Percentiles rank a stretch among this genome's conserved stretches.
phyloP scores from a whole-genome alignment of 495 filamentous ascomycete genomes.

The Penicillium cinerascens region DNA sequence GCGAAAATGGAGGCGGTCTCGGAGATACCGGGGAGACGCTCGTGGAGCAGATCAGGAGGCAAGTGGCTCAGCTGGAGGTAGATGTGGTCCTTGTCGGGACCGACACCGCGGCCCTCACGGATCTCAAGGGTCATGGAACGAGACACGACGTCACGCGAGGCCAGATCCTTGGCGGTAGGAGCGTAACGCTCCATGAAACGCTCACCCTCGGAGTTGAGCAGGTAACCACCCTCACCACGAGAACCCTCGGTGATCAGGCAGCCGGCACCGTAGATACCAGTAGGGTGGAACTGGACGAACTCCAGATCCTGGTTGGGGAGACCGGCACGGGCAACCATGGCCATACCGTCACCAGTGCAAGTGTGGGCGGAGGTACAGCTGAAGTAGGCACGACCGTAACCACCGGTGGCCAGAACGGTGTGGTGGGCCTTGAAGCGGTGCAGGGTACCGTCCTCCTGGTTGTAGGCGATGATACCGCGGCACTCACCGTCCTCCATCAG shows the following conservation, averaged over 20 bases:
- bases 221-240: constrained; percentile 96
- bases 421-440: constrained; percentile 94
- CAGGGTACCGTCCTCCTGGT: constrained; percentile 96
- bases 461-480: constrained; percentile 93
- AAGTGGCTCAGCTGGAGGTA: constrained; percentile 95
- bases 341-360: constrained; percentile 97
- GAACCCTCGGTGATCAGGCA: constrained; percentile 98
- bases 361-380: constrained; percentile 96
- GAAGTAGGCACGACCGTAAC: constrained; percentile 97
- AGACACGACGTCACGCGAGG: constrained; percentile 88
- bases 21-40: constrained; percentile 96
- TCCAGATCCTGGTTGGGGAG: constrained; percentile 98
- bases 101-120: constrained; percentile 92
- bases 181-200: constrained; percentile 99
- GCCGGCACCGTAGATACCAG: constrained; percentile 97
- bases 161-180: constrained; percentile 94
- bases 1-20: constrained; percentile 96
- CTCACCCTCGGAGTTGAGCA: constrained; percentile 94
- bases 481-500: constrained; percentile 96
- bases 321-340: constrained; percentile 96
- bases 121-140: constrained; percentile 98
- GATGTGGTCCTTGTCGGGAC: constrained; percentile 94
- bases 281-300: constrained; percentile 99
- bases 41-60: constrained; percentile 83
- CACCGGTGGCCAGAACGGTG: constrained; percentile 93